These are phyloP conservation scores for Tephrocybe rancida DNA, from an alignment of 768 basidiomycete genomes.

Conservation along the genomic window DNA sequence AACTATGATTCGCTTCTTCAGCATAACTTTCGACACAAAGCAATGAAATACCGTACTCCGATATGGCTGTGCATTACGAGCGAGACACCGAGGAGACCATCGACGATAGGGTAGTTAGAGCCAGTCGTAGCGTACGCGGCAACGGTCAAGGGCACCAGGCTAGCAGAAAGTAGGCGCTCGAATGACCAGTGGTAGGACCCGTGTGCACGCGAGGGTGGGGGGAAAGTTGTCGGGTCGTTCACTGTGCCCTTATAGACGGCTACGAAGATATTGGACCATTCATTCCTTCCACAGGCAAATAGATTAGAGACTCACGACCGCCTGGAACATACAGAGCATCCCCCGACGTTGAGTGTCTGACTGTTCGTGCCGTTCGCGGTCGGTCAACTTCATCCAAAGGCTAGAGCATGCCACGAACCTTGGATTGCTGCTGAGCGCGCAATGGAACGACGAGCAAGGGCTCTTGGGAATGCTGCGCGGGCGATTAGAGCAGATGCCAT, in stretches of 20 bases:
- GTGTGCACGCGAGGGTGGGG: constrained; percentile 74
- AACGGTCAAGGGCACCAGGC: constrained; percentile 85
- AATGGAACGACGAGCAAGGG: constrained; percentile 43
- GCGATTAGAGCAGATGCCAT: constrained; percentile 56
- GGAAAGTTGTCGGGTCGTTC: constrained; percentile 94
- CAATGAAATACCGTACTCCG: constrained; percentile 55
- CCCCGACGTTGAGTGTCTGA: constrained; percentile 39
- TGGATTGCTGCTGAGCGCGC: constrained; percentile 39
- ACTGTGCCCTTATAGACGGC: constrained; percentile 91
- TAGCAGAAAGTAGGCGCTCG: constrained; percentile 87
- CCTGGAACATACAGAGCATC: constrained; percentile 61
- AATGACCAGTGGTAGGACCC: constrained; percentile 95
- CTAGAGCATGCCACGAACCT: constrained; percentile 31
- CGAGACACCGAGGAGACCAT: constrained; percentile 85
- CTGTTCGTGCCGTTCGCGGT: constrained; percentile 27
- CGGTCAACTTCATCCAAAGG: neutral
- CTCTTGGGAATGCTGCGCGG: constrained; percentile 48
- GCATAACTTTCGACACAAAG: neutral
- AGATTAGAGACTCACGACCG: constrained; percentile 54
- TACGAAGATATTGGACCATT: constrained; percentile 24
- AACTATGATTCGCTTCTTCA: constrained; percentile 60
- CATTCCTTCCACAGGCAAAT: neutral
- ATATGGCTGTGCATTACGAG: constrained; percentile 96
- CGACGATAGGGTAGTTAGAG: constrained; percentile 79
- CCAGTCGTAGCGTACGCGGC: constrained; percentile 83